Evolutionary conservation across 805 yeast genomes (phyloP).

Genomic region (Yarrowia deformans): DNA sequence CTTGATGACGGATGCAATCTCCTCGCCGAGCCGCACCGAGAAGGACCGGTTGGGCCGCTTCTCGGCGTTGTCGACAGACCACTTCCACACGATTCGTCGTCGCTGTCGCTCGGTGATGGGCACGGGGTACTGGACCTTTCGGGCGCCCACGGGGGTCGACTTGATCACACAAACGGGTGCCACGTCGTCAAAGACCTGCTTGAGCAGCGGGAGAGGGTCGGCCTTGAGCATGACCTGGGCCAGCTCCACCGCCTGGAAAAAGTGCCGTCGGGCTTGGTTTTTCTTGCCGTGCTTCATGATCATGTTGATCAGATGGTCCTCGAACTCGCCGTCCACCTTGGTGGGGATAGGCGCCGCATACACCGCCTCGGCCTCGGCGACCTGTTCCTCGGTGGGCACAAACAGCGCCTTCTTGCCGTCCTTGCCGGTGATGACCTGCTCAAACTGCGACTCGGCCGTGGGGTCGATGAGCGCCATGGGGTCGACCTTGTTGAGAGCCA

Average conservation of each 20-base stretch:
- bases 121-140: constrained; percentile 78
- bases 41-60: constrained; percentile 81
- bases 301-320: constrained; percentile 80
- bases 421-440: constrained; percentile 31
- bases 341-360: constrained; percentile 64
- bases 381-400: constrained; percentile 68
- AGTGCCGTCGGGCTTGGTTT: constrained; percentile 72
- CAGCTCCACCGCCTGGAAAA: constrained; percentile 80
- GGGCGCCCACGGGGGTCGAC: constrained; percentile 85
- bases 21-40: constrained; percentile 90
- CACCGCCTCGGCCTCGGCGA: constrained; percentile 61
- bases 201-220: constrained; percentile 81
- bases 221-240: constrained; percentile 72
- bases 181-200: constrained; percentile 75
- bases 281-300: constrained; percentile 94
- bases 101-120: constrained; percentile 86
- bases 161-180: constrained; percentile 75
- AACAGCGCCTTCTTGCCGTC: constrained; percentile 20
- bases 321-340: constrained; percentile 65
- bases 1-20: constrained; percentile 74
- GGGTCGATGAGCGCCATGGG: constrained; percentile 33
- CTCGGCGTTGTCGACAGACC: constrained; percentile 87
- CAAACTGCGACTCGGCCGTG: constrained; percentile 16
- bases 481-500: constrained; percentile 1
- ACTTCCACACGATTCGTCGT: constrained; percentile 81